Evolutionary conservation across 2,329 filamentous ascomycete genomes (phyloP), one percentile per base, ranked within the genome.

Genomic region (Herpotrichia juniperi): DNA sequence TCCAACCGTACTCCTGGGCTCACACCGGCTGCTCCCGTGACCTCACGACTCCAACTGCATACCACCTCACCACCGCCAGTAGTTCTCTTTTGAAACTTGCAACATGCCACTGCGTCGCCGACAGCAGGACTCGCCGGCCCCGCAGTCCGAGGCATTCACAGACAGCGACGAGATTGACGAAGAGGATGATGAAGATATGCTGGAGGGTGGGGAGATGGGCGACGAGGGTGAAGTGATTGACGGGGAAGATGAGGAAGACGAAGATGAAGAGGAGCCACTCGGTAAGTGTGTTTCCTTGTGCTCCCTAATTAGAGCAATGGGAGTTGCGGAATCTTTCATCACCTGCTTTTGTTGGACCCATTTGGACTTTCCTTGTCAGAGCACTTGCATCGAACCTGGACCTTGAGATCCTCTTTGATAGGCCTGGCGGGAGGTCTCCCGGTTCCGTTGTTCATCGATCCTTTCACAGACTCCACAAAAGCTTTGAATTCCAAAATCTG

Each of bases 161-260:
- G 66, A 66, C 35, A 70, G 67, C 50, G 69, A 72, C 42, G 11
- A 68, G 9, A 24, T 53, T 16, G 46, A 35, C 30, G 47, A 51
- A 30, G 57, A 49, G 31, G 56, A 64, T 19, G 65, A 64, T n/a
- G 61, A 51, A 6, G 53, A 56, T 21, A 58, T 53, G n/a, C 51
- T 49, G 8, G 53, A 57, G 34, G 64, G 58, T 2, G 66, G 64
- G 14, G 65, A 63, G 8, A 55, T 63, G 19, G 67, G 58, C 26
- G 66, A 66, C 14, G 67, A 68, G 8, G 54, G 63, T 24, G 54
- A 56, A 14, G 59, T 49, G 24, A 58, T 67, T 24, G 62, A 62
- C 9, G 62, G 56, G 12, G 63, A 64, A 26, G 66, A 66, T 10
- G 39, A 46, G 44, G 53, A 88, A 79, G 47, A 87, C 81, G 2